Conservation (phyloP, 495 filamentous ascomycete genomes). For the Penicillium verhagenii region DNA sequence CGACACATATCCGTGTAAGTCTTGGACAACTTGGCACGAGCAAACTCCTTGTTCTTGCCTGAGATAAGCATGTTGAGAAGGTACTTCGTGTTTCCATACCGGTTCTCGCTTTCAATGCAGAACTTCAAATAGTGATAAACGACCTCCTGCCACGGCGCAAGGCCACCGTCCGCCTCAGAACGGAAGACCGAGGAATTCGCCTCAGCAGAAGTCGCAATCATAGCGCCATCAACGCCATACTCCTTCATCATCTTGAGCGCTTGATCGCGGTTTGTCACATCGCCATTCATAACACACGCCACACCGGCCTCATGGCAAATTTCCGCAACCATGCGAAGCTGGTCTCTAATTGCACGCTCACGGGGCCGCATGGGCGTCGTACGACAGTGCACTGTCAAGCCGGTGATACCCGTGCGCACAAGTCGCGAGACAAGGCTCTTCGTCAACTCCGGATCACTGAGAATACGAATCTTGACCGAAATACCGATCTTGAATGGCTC, state of each 20-base stretch:
- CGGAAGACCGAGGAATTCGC: conserved; percentile 84
- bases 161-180: conserved; percentile 58
- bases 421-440: conserved; percentile 70
- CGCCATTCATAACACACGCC: conserved; percentile 91
- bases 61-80: conserved; percentile 80
- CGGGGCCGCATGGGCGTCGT: conserved; percentile 93
- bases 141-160: conserved; percentile 70
- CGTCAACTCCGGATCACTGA: conserved; percentile 73
- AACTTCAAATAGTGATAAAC: conserved; percentile 69
- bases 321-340: conserved; percentile 73
- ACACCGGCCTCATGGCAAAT: conserved; percentile 81
- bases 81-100: conserved; percentile 88
- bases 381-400: conserved; percentile 90
- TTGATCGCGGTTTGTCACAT: conserved; percentile 70
- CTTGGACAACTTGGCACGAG: conserved; percentile 53
- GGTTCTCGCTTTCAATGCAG: conserved; percentile 76
- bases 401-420: conserved; percentile 81
- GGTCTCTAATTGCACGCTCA: conserved; percentile 81
- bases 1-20: conserved; percentile 65
- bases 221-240: conserved; percentile 85
- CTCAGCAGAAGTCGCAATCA: conserved; percentile 94
- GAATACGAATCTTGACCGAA: conserved; percentile 89
- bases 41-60: conserved; percentile 65
- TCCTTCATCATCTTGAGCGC: conserved; percentile 66
- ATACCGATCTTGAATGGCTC: conserved; percentile 80